Base-by-base conservation (phyloP, 1,139 yeast genomes). In the Yamadazyma aaseri region DNA sequence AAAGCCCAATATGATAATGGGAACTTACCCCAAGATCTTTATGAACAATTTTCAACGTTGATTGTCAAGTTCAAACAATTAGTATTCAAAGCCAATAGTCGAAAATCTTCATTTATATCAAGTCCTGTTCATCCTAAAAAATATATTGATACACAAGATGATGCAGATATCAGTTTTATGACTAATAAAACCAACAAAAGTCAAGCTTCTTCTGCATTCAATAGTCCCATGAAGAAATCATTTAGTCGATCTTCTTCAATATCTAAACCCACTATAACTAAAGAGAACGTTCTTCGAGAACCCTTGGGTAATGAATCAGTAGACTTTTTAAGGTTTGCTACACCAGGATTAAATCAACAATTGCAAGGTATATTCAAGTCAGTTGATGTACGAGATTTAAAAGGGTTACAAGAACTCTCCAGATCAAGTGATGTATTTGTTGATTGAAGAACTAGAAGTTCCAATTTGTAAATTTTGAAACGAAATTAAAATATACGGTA, bases 201-300 rank as follows among this genome's bases (percentile, higher is more conserved):
- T n/a, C 28, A 6, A 13, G 8, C 21, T 3, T 24, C 28, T 5
- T 18, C 28, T 14, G 15, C 14, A 10, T 34, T 31, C 18, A 18
- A 28, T 9, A 35, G 34, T 17, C 38, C 38, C 10, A 22, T 35
- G 10, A 31, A 14, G 17, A 10, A 35, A 20, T 30, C 33, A 10
- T 28, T 39, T 11, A 33, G 43, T 10, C 21, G 43, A 27, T 33
- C 38, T 3, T 31, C 36, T 6, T 34, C 38, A 20, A 29, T 36
- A 10, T 39, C 45, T 6, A 31, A 44, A 18, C 35, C 44, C 1
- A 33, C 37, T 16, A 39, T 44, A 5, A 45, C 45, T 13, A 29
- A 21, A 26, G 49, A 45, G 29, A 38, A 40, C 17, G 40, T 35
- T n/a, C 28, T 27, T 8, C 36, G 48, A 11, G 38, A 42, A 17